Conservation (phyloP, 2,329 filamentous ascomycete species). For the Fusarium sambucinum region DNA sequence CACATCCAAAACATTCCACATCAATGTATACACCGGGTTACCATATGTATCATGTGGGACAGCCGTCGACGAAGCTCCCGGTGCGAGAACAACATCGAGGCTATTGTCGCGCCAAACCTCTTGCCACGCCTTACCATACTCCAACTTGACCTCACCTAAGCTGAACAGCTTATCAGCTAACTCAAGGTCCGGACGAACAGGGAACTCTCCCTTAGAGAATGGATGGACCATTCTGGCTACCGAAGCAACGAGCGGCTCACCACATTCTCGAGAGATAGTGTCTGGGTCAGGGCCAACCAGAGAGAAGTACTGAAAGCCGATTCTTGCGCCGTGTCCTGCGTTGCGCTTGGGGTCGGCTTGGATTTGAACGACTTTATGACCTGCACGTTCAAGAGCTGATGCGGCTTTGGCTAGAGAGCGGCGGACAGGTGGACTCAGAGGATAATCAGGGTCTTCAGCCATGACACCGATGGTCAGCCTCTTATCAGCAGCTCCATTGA, state of each 20-base stretch:
- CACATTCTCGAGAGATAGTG: constrained; percentile 26
- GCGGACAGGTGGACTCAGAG: constrained; percentile 64
- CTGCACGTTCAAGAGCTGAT: constrained; percentile 54
- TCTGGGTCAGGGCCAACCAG: constrained; percentile 30
- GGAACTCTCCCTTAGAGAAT: constrained; percentile 23
- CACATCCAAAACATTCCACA: constrained; percentile 45
- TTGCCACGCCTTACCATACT: constrained; percentile 32
- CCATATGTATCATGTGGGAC: constrained; percentile 43
- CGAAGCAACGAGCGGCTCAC: constrained; percentile 38
- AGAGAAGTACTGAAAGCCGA: constrained; percentile 40
- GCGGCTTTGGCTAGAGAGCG: constrained; percentile 58
- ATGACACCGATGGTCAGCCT: constrained; percentile 60
- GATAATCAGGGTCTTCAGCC: constrained; percentile 60
- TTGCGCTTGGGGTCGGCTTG: constrained; percentile 33
- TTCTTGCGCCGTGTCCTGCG: constrained; percentile 30
- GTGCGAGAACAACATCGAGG: constrained; percentile 38
- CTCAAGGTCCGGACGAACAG: constrained; percentile 22
- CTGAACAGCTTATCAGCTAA: constrained; percentile 6
- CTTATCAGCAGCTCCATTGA: constrained; percentile 35
- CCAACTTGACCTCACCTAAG: constrained; percentile 6
- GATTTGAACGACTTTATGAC: constrained; percentile 59
- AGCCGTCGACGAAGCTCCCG: constrained; percentile 31
- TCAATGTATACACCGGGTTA: constrained; percentile 38
- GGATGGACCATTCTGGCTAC: constrained; percentile 38
- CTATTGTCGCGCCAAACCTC: constrained; percentile 29